These are phyloP conservation scores for Mariannaea elegans DNA, from an alignment of 2,329 filamentous ascomycete genomes.

Conservation along the genomic window DNA sequence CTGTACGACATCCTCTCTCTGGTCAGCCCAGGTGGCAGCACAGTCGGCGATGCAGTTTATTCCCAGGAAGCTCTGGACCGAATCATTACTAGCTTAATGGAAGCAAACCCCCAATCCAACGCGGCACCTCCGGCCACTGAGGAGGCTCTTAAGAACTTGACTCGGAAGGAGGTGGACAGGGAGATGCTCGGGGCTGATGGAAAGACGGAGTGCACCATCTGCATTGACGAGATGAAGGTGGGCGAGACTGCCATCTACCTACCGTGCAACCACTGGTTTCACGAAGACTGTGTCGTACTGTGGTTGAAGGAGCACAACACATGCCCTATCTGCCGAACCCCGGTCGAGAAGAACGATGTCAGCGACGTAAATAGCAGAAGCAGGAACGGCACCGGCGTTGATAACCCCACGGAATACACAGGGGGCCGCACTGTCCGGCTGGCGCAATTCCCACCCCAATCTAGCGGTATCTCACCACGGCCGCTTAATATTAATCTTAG, in stretches of 20 bases:
- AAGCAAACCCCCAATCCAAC: constrained; percentile 78
- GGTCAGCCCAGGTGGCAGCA: constrained; percentile 60
- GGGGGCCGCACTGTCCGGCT: constrained; percentile 13
- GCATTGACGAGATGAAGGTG: constrained; percentile 83
- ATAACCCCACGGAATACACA: background rate
- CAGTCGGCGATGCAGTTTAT: constrained; percentile 84
- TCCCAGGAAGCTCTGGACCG: constrained; percentile 90
- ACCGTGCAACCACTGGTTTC: constrained; percentile 95
- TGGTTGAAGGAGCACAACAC: constrained; percentile 95
- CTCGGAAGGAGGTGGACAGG: constrained; percentile 74
- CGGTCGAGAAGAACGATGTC: constrained; percentile 55
- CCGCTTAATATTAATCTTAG: too few species aligned
- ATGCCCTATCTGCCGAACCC: constrained; percentile 80
- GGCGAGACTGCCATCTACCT: constrained; percentile 79
- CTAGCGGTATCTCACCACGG: too few species aligned
- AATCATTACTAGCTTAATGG: constrained; percentile 89
- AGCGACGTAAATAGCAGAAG: constrained; percentile 26
- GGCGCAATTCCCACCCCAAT: too few species aligned
- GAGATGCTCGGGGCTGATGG: constrained; percentile 73
- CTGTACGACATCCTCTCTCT: constrained; percentile 64
- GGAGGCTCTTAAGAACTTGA: constrained; percentile 76
- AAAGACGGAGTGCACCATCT: constrained; percentile 91
- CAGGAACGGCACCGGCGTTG: constrained; percentile 18
- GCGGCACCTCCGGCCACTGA: constrained; percentile 84
- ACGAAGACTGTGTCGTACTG: constrained; percentile 79